Conservation (phyloP, 2,329 filamentous ascomycete genomes). For the Aschersonia sp. region DNA sequence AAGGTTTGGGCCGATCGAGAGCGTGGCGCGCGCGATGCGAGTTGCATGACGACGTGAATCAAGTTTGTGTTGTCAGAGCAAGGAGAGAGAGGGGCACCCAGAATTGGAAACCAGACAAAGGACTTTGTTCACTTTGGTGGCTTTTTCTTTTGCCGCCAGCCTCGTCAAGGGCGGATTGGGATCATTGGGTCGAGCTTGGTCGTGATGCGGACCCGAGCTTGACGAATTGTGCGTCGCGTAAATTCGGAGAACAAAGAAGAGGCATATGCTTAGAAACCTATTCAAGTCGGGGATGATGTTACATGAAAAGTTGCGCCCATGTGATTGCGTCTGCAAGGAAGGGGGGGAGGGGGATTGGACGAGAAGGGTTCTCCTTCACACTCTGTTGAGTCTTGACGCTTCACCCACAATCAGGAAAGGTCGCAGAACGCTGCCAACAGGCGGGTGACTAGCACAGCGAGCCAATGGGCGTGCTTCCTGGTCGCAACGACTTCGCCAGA, state of each 20-base stretch:
- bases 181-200: neutral
- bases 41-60: neutral
- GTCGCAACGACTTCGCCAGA: neutral
- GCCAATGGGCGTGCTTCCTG: neutral
- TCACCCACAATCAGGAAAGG: conserved; percentile 1
- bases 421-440: conserved; percentile 1
- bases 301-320: neutral
- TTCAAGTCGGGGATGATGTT: neutral
- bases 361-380: neutral
- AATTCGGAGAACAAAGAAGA: neutral
- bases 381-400: neutral
- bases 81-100: neutral
- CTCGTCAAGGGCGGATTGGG: too few relatives aligned
- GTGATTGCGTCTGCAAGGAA: neutral
- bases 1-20: neutral
- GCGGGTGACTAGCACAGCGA: neutral
- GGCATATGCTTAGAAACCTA: too few relatives aligned
- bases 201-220: neutral
- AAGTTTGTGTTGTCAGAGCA: neutral
- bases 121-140: too few relatives aligned
- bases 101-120: too few relatives aligned
- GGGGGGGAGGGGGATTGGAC: neutral
- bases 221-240: neutral
- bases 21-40: neutral
- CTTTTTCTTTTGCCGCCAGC: too few relatives aligned